Conservation (phyloP, 2,329 filamentous ascomycete genomes). For the Cladosporium sp. region DNA sequence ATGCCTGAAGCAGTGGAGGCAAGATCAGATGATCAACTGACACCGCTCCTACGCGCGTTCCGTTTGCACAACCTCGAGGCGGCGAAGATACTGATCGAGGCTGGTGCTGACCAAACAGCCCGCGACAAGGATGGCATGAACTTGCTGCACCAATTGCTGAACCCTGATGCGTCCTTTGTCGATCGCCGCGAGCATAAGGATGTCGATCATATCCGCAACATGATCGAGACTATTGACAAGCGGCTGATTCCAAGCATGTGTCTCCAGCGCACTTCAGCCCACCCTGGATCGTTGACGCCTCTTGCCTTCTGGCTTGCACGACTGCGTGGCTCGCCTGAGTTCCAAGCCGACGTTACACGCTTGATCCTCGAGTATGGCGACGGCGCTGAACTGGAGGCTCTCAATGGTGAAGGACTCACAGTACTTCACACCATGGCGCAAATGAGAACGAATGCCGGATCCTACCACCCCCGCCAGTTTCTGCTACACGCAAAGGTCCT, state of each 20-base stretch:
- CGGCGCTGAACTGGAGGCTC: constrained; percentile 57
- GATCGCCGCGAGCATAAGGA: constrained; percentile 25
- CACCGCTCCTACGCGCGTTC: constrained; percentile 70
- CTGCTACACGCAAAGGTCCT: constrained; percentile 55
- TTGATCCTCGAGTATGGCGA: constrained; percentile 40
- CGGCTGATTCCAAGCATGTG: constrained; percentile 61
- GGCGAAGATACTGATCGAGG: constrained; percentile 63
- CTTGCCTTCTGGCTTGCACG: constrained; percentile 50
- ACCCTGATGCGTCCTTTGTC: too few species aligned
- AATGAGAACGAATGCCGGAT: constrained; percentile 38
- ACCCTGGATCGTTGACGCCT: constrained; percentile 61
- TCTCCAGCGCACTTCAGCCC: constrained; percentile 57
- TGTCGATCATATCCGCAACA: constrained; percentile 12
- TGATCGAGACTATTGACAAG: constrained; percentile 62
- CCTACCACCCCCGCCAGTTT: not conserved
- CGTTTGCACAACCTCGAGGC: constrained; percentile 56
- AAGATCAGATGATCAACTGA: constrained; percentile 59
- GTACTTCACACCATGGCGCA: constrained; percentile 61
- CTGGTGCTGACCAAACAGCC: constrained; percentile 67
- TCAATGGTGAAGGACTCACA: constrained; percentile 68
- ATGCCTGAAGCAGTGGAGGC: constrained; percentile 65
- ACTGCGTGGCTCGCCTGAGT: not conserved
- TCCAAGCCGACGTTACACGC: constrained; percentile 14
- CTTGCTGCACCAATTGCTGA: constrained; percentile 63
- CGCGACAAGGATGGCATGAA: constrained; percentile 63